Evolutionary conservation across 1,284 basidiomycete genomes (phyloP), one percentile per base, ranked within the genome.

Genomic region (Laetiporus sulphureus): DNA sequence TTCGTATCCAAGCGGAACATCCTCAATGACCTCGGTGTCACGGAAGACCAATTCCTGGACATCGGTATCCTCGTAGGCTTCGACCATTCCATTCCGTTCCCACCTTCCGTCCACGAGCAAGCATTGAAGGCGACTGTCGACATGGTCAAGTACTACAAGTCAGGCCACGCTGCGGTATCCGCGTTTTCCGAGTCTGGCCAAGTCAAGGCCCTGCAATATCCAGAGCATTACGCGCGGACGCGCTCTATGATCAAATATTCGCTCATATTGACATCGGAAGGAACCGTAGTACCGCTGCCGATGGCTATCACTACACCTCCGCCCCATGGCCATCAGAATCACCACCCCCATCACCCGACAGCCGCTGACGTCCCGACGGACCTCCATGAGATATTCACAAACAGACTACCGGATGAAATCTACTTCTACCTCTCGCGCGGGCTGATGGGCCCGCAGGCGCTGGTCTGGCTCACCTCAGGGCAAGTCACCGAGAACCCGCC

Each of bases 371-470:
- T 99, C 27, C 95, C 95, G 1, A 64, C 70, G 32, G 95, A 99
- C 65, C 69, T 99, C 29, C 89, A 96, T 59, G 93, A 97, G 40
- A 87, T 99, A 50, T 99, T 98, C 67, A 96, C 93, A 3, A 75
- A 90, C 60, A 85, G 92, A 27, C 73, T 99, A 13, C 95, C 96
- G 0, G 95, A 99, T 64, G 94, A 99, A 61, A 75, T 98, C 44
- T 98, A 95, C 69, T 95, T 87, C 64, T 95, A 97, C 62, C 76
- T 99, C 45, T 97, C 93, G 35, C 81, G 92, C 13, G 95, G 95
- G 5, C 75, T 99, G 20, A 66, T 98, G 44, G 83, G 83, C 10
- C 86, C 92, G 0, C 86, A 89, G 51, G 81, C 92, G 7, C 77
- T 99, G 13, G 84, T 92, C 18, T 95, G 91, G 83, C 77, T 99